Evolutionary conservation across 306 rosid species (phyloP).

Genomic region (Corylus americana): DNA sequence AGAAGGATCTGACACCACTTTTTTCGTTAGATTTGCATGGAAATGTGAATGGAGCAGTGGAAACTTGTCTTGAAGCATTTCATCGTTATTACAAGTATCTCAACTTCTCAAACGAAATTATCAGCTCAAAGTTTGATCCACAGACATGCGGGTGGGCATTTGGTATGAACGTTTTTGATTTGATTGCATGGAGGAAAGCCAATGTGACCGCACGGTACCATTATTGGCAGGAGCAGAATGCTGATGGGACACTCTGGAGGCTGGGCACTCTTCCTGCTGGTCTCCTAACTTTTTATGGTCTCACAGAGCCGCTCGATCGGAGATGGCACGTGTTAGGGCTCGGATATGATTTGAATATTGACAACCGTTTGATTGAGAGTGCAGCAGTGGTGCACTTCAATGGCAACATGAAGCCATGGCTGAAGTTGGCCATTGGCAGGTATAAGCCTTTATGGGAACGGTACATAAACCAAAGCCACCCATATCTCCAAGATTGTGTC

Average conservation of each 20-base stretch:
- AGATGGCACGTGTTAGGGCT: slow-evolving; percentile 99
- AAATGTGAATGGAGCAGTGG: slow-evolving; percentile 97
- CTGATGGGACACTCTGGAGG: slow-evolving; percentile 85
- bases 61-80: slow-evolving; percentile 95
- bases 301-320: slow-evolving; percentile 97
- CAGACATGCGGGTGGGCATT: slow-evolving; percentile 99
- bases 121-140: slow-evolving; percentile 92
- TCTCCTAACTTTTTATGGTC: slow-evolving; percentile 85
- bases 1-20: slow-evolving; percentile 94
- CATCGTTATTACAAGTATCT: slow-evolving; percentile 94
- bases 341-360: slow-evolving; percentile 87
- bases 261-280: slow-evolving; percentile 95
- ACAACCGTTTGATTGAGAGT: slow-evolving; percentile 87
- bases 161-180: slow-evolving; percentile 92
- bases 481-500: slow-evolving; percentile 73
- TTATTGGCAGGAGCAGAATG: slow-evolving; percentile 93
- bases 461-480: slow-evolving; percentile 83
- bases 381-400: slow-evolving; percentile 91
- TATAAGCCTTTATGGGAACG: slow-evolving; percentile 87
- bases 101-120: slow-evolving; percentile 82
- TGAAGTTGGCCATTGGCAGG: slow-evolving; percentile 82
- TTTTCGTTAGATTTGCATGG: slow-evolving; percentile 94
- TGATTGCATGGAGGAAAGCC: slow-evolving; percentile 91
- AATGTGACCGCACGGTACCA: slow-evolving; percentile 82
- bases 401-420: slow-evolving; percentile 99